Evolutionary conservation across 1,284 basidiomycete genomes (phyloP).

Genomic region (Ceratobasidium sp.): DNA sequence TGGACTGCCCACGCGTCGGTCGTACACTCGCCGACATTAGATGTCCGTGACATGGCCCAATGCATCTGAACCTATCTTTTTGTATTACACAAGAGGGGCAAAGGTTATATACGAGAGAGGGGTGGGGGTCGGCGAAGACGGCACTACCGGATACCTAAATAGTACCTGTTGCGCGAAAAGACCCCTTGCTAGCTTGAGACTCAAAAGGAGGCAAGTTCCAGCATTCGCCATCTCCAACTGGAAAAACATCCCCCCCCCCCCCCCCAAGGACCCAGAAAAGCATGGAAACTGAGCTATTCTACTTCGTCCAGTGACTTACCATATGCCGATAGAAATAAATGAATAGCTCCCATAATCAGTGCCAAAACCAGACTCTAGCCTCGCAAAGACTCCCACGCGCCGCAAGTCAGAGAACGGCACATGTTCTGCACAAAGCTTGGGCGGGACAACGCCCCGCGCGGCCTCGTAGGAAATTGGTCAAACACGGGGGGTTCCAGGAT

Average conservation of each 20-base stretch:
- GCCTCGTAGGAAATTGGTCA: too few relatives aligned
- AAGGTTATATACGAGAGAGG: too few relatives aligned
- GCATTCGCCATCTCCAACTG: conserved; percentile 35
- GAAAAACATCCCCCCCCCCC: conserved; percentile 44
- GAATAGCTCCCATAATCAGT: conserved; percentile 25
- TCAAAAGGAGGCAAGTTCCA: conserved; percentile 45
- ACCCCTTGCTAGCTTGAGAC: too few relatives aligned
- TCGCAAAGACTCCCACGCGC: conserved; percentile 28
- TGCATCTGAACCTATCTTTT: too few relatives aligned
- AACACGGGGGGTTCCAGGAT: too few relatives aligned
- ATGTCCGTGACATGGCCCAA: too few relatives aligned
- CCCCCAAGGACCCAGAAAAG: neutral
- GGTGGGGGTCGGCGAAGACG: too few relatives aligned
- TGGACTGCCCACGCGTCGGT: neutral
- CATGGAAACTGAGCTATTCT: neutral
- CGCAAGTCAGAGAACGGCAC: neutral
- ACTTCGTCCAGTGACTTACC: neutral
- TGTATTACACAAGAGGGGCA: too few relatives aligned
- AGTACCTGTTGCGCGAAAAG: too few relatives aligned
- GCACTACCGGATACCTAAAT: too few relatives aligned
- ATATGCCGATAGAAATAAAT: conserved; percentile 39
- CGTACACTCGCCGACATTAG: neutral
- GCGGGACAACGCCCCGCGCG: too few relatives aligned
- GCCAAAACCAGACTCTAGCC: conserved; percentile 11
- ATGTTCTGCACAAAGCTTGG: too few relatives aligned